Evolutionary conservation across 495 filamentous ascomycete species (phyloP).

Genomic region (Tirmania nivea): DNA sequence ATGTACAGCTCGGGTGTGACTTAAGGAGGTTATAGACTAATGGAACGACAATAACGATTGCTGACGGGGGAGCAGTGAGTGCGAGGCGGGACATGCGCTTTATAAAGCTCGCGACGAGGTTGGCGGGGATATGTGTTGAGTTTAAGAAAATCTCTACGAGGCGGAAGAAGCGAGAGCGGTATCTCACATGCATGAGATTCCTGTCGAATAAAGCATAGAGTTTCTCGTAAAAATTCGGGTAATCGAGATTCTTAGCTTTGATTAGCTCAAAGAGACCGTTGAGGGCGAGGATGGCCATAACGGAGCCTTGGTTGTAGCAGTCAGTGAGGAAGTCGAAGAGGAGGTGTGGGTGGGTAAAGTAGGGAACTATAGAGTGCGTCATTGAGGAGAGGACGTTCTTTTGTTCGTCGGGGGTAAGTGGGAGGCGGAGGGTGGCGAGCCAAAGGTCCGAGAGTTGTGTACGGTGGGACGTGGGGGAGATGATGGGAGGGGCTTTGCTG

Average conservation of each 20-base stretch:
- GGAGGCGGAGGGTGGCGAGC: conserved; percentile 51
- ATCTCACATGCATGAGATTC: conserved; percentile 72
- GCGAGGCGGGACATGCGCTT: conserved; percentile 67
- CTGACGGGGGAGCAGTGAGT: conserved; percentile 66
- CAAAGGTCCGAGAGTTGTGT: conserved; percentile 64
- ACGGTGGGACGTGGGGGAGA: conserved; percentile 40
- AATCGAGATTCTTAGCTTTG: conserved; percentile 79
- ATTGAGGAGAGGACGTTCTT: conserved; percentile 58
- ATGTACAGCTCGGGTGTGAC: conserved; percentile 69
- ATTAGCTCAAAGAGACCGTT: conserved; percentile 93
- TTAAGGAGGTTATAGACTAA: conserved; percentile 93
- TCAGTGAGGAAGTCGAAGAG: conserved; percentile 97
- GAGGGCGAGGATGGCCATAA: conserved; percentile 65
- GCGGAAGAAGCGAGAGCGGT: conserved; percentile 83
- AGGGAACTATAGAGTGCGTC: conserved; percentile 56
- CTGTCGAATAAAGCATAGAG: conserved; percentile 77
- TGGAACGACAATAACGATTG: conserved; percentile 70
- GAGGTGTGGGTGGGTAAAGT: conserved; percentile 64
- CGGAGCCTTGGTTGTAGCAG: conserved; percentile 68
- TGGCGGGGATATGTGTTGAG: conserved; percentile 83
- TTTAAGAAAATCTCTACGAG: conserved; percentile 74
- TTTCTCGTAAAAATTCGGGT: conserved; percentile 82
- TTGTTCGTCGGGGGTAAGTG: conserved; percentile 45
- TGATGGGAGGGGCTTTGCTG: conserved; percentile 6
- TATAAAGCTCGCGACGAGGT: conserved; percentile 83